Base-by-base conservation (phyloP, 1,284 basidiomycete genomes). In the Sanghuangporus baumii region DNA sequence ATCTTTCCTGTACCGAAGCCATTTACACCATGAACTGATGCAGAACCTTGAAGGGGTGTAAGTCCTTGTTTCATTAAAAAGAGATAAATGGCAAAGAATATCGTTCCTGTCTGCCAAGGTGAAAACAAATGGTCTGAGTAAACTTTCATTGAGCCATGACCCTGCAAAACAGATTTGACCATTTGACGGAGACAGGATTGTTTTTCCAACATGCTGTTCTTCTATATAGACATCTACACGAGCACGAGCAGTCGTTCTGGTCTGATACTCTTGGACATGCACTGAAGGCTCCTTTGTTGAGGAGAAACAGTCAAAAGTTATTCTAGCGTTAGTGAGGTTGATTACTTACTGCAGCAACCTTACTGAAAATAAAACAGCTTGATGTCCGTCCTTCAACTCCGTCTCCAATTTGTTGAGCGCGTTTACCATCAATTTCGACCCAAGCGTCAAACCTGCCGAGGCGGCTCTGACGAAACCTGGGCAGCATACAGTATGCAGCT, bases 201-300 rank as follows among this genome's bases (percentile, higher is more conserved):
- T 23, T 11, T 37, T 55, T 20, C 60, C 60, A 20, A 61, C 26
- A n/a, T 55, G 38, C 12, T n/a, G 20, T 11, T 40, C 60, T 26
- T 61, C 60, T 6, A 55, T 43, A 34, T 43, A 55, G 6, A 61
- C 52, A 34, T 61, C 60, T 36, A 34, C 60, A 7, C 51, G 37
- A 8, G 60, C 48, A n/a, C 6, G 34, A 7, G 38, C 60, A 16
- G 54, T 16, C 12, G 51, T 47, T 31, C 34, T 36, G 2, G 36
- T 55, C 23, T 23, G 18, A 26, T 8, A 37, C 40, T 61, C 60
- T 38, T 41, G 48, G 12, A 61, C 60, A 43, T 55, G 47, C 31
- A 61, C 43, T 6, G 51, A 37, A 26, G 55, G 51, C 36, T 54
- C 50, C 60, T 61, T 31, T 16, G 16, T 16, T 16, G 40, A 41